Base-by-base conservation (phyloP, 2,329 filamentous ascomycete genomes). In the Aspergillus niger region DNA sequence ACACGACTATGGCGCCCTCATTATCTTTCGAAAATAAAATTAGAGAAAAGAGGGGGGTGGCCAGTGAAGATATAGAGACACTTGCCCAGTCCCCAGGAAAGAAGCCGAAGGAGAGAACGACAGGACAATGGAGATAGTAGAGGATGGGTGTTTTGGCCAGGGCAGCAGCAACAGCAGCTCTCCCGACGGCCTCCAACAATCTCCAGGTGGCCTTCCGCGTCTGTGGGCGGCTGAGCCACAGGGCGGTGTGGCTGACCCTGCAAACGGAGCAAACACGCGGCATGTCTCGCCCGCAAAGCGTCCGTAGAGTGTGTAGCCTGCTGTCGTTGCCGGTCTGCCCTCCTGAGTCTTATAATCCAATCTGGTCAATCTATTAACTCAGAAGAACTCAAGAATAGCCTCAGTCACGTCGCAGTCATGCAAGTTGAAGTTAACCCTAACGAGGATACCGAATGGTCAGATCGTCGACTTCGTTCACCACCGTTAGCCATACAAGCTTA, bases 341-440 rank as follows among this genome's bases (percentile, higher is more conserved):
- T 4, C 32, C 10, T 22, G 4, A 7, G 10, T 53, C 17, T 24
- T 39, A 8, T 5, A 15, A 20, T 17, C 17, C 51, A 8, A 26
- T 24, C 10, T 8, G 13, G 28, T 26, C 7, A 8, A 22, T 32
- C 15, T 15, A 39, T 53, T 8, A n/a, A 24, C 10, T 47, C 5
- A 36, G 8, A 8, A 7, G 15, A n/a, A 20, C 32, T 13, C 13
- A 28, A 13, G 6, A 10, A 47, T n/a, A n/a, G 10, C 13, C 6
- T 8, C 15, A 44, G 13, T 13, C 30, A 3, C 8, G 15, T 7
- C 22, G 17, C 26, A 28, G 70, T 74, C 71, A 74, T 89, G 64
- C 84, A 89, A 71, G 95, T 99, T 62, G 92, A 93, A 48, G 90
- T 99, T 67, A 89, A 98, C 74, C 94, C 94, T 32, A 96, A 98